Conservation (phyloP, 2,329 filamentous ascomycete genomes). For the Pyricularia grisea region DNA sequence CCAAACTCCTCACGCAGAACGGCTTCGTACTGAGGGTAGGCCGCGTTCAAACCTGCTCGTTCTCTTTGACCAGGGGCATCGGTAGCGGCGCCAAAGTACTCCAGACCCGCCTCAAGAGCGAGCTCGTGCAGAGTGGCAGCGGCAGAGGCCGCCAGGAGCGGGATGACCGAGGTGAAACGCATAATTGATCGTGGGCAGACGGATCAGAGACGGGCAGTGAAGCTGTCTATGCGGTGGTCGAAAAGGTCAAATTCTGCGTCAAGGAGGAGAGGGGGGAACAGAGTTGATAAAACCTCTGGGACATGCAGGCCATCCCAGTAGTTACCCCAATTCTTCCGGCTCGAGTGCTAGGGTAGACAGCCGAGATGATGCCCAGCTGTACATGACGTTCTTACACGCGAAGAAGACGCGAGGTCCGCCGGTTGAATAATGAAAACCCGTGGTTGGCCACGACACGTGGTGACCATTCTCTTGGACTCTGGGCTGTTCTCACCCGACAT, state of each 20-base stretch:
- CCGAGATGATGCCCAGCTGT: neutral
- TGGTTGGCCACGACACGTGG: no score
- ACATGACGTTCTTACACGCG: neutral
- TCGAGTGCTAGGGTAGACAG: neutral
- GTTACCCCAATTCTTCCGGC: neutral
- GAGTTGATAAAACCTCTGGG: neutral
- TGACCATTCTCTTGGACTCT: no score
- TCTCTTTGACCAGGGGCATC: slow-evolving; percentile 34
- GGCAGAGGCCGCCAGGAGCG: neutral
- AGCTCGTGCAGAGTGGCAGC: slow-evolving; percentile 26
- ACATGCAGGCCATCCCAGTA: neutral
- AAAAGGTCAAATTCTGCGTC: neutral
- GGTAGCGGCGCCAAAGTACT: slow-evolving; percentile 46
- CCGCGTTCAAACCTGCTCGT: slow-evolving; percentile 1
- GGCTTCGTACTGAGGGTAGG: slow-evolving; percentile 34
- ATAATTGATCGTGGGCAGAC: neutral
- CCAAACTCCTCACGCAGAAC: slow-evolving; percentile 45
- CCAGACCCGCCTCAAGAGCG: slow-evolving; percentile 32
- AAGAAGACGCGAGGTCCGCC: no score
- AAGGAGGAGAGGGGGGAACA: neutral
- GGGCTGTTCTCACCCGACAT: neutral
- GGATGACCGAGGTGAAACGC: neutral
- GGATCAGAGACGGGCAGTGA: neutral
- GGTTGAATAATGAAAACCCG: neutral
- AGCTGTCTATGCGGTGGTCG: neutral